phyloP scores from a whole-genome alignment of 2,329 filamentous ascomycete genomes.

The Macrophomina pseudophaseolina region DNA sequence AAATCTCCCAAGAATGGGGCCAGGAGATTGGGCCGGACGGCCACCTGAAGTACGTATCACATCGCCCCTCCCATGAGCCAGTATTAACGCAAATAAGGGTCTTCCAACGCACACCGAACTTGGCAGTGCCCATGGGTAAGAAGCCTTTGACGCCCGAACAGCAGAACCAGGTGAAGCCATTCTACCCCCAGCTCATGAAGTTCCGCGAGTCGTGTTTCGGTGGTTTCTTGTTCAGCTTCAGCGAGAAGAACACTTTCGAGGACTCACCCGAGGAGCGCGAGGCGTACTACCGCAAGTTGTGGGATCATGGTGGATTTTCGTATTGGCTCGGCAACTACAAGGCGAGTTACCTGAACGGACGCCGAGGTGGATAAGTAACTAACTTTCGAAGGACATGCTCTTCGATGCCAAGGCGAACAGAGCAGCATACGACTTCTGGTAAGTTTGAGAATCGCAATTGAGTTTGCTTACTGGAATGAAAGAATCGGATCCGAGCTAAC shows the following conservation, averaged over 20 bases:
- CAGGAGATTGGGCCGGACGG: neutral
- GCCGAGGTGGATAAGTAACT: neutral
- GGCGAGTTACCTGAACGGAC: neutral
- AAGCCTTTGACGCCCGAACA: constrained; percentile 55
- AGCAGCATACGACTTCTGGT: constrained; percentile 53
- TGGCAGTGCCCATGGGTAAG: constrained; percentile 66
- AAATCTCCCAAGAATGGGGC: constrained; percentile 66
- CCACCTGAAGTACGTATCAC: neutral
- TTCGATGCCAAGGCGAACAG: constrained; percentile 49
- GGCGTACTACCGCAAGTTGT: constrained; percentile 49
- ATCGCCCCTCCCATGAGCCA: too few species aligned
- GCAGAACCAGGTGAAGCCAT: constrained; percentile 52
- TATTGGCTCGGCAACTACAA: constrained; percentile 51
- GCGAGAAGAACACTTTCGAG: constrained; percentile 59
- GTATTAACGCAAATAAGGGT: constrained; percentile 46
- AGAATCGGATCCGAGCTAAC: neutral
- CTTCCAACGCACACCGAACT: constrained; percentile 71
- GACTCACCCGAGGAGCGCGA: constrained; percentile 50
- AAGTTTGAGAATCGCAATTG: neutral
- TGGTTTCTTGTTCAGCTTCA: constrained; percentile 64
- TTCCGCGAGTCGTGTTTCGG: constrained; percentile 60
- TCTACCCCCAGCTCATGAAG: constrained; percentile 57
- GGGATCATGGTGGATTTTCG: constrained; percentile 46
- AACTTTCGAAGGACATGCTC: constrained; percentile 38
- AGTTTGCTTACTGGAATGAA: too few species aligned